phyloP scores from a whole-genome alignment of 2,329 filamentous ascomycete genomes.

The Lachnellula occidentalis region DNA sequence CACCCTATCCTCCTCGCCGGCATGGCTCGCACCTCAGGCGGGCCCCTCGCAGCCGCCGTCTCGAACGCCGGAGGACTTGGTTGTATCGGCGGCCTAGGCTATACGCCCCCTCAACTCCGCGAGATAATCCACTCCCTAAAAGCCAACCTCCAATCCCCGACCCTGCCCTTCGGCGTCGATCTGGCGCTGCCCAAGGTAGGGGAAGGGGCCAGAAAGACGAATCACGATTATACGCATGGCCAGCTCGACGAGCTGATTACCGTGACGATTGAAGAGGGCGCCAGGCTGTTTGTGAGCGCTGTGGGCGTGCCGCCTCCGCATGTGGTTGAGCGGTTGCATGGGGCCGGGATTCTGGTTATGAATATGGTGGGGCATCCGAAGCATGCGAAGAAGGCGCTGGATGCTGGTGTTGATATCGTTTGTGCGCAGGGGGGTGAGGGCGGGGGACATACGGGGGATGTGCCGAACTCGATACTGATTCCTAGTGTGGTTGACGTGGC shows the following conservation, averaged over 20 bases:
- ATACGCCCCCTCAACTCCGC: slow-evolving; percentile 68
- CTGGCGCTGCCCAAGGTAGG: slow-evolving; percentile 88
- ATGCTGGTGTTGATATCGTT: slow-evolving; percentile 82
- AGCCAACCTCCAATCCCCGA: slow-evolving; percentile 57
- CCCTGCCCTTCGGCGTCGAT: slow-evolving; percentile 84
- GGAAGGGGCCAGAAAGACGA: slow-evolving; percentile 77
- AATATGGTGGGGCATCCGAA: slow-evolving; percentile 96
- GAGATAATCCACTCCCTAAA: slow-evolving; percentile 85
- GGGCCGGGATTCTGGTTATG: slow-evolving; percentile 79
- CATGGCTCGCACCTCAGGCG: slow-evolving; percentile 83
- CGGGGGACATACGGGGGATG: slow-evolving; percentile 85
- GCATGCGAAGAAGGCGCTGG: slow-evolving; percentile 83
- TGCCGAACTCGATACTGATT: slow-evolving; percentile 80
- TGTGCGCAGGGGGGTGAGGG: slow-evolving; percentile 92
- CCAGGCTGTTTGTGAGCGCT: slow-evolving; percentile 78
- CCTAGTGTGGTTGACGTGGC: slow-evolving; percentile 85
- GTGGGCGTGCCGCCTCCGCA: slow-evolving; percentile 76
- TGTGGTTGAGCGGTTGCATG: slow-evolving; percentile 72
- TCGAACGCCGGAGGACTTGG: slow-evolving; percentile 72
- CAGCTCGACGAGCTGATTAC: slow-evolving; percentile 83
- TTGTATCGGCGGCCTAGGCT: slow-evolving; percentile 67
- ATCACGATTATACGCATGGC: slow-evolving; percentile 91
- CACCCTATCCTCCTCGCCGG: slow-evolving; percentile 90
- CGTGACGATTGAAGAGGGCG: slow-evolving; percentile 79
- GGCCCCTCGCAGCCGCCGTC: slow-evolving; percentile 74